Evolutionary conservation across 169 alveolate species (phyloP).

Genomic region (Perkinsus chesapeaki): DNA sequence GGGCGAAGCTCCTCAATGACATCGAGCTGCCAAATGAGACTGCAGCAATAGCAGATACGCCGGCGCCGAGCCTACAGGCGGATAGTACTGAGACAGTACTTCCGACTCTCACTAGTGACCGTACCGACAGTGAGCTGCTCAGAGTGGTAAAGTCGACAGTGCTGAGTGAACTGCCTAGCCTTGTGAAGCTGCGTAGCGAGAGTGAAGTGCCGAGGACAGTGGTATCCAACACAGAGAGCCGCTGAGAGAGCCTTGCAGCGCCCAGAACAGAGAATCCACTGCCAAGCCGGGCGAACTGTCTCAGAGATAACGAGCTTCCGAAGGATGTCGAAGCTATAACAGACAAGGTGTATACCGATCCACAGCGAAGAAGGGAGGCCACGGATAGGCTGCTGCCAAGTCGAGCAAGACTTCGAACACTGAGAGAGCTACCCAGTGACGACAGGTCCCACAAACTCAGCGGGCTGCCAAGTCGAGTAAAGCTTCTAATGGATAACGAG

Average conservation of each 20-base stretch:
- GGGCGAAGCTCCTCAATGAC: neutral
- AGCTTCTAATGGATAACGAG: neutral
- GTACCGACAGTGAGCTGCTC: neutral
- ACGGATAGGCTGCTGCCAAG: neutral
- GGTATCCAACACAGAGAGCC: neutral
- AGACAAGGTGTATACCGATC: neutral
- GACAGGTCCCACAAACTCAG: neutral
- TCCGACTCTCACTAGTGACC: neutral
- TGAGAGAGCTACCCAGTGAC: neutral
- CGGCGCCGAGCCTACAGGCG: neutral
- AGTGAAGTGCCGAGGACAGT: neutral
- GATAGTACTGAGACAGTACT: neutral
- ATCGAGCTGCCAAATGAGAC: neutral
- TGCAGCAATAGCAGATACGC: neutral
- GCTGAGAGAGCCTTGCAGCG: neutral
- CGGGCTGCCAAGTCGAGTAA: conserved; percentile 1
- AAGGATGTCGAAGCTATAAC: neutral
- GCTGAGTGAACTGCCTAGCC: neutral
- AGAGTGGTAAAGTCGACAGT: neutral
- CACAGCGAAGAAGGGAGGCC: neutral
- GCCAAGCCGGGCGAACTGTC: conserved; percentile 4
- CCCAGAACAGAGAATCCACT: neutral
- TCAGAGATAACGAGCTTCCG: neutral
- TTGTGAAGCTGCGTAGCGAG: neutral
- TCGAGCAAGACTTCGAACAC: neutral